Evolutionary conservation across 495 filamentous ascomycete genomes (phyloP).

Genomic region (Xylaria flabelliformis): DNA sequence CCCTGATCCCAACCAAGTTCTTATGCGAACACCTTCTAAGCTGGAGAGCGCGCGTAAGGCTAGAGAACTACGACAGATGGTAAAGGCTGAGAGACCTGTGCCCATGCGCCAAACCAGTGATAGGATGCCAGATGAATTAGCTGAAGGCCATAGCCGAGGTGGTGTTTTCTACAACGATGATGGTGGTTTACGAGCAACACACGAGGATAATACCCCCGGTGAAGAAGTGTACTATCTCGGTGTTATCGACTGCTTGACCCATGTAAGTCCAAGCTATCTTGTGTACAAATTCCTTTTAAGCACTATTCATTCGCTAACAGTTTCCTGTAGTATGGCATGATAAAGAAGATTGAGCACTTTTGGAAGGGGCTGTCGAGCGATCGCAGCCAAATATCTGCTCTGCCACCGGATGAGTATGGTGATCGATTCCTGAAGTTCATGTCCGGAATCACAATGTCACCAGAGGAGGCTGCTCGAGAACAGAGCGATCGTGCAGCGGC

Average conservation of each 20-base stretch:
- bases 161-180: constrained; percentile 85
- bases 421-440: constrained; percentile 96
- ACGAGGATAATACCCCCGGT: constrained; percentile 81
- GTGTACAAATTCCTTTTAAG: constrained; percentile 38
- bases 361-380: constrained; percentile 88
- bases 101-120: constrained; percentile 85
- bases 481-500: constrained; percentile 57
- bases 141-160: constrained; percentile 59
- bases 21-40: constrained; percentile 93
- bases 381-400: constrained; percentile 85
- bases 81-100: constrained; percentile 90
- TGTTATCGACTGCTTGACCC: constrained; percentile 96
- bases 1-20: constrained; percentile 59
- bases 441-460: constrained; percentile 83
- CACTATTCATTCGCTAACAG: constrained; percentile 8
- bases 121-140: constrained; percentile 85
- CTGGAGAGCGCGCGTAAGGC: constrained; percentile 92
- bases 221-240: constrained; percentile 98
- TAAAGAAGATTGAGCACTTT: constrained; percentile 90
- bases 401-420: constrained; percentile 91
- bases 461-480: constrained; percentile 76
- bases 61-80: constrained; percentile 86
- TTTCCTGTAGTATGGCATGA: constrained; percentile 71
- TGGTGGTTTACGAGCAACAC: constrained; percentile 91
- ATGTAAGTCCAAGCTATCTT: constrained; percentile 64